Base-by-base conservation (phyloP, 441 rosid species). In the Syzygium syzygioides region DNA sequence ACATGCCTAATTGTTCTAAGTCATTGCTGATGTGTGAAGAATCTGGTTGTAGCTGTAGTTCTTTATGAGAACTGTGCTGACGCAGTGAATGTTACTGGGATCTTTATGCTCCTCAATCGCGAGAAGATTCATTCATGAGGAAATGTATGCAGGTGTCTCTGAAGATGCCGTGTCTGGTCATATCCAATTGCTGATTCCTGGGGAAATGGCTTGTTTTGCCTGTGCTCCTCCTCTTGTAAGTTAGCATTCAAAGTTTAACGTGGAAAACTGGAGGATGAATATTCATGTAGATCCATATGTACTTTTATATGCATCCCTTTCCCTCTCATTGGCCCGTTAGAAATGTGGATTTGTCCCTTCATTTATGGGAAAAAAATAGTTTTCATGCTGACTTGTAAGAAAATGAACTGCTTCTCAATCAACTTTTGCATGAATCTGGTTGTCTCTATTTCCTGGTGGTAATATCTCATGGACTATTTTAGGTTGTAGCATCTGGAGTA, bases 121-220 rank as follows among this genome's bases (percentile, higher is more conserved):
- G 57, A 41, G 79, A 80, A 80, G 45, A 84, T 86, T 37, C 64
- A 88, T 85, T 86, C 30, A 89, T 55, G 89, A 71, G 86, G 68
- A 55, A 79, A 59, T 52, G 66, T 88, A 34, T 91, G 89, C 96
- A 97, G 99, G 98, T 93, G 99, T 97, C 85, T 97, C 99, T 48
- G 99, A 98, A 93, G 99, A 96, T 94, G 99, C 98, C 84, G 98
- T 98, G 89, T 98, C 99, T 85, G 99, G 98, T 91, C 99, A 97
- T 91, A 97, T 98, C 93, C 99, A 97, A 90, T 92, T 97, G 91
- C 90, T 98, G 91, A 93, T 96, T 94, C 98, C 99, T 4, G 98
- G 98, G 93, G 98, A 95, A 93, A 96, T 98, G 91, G 99, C 98
- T 85, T 98, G 98, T 93, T 98, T 98, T 95, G 99, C 99, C 32